Conservation (phyloP, 1,284 basidiomycete genomes). For the Papiliotrema terrestris region DNA sequence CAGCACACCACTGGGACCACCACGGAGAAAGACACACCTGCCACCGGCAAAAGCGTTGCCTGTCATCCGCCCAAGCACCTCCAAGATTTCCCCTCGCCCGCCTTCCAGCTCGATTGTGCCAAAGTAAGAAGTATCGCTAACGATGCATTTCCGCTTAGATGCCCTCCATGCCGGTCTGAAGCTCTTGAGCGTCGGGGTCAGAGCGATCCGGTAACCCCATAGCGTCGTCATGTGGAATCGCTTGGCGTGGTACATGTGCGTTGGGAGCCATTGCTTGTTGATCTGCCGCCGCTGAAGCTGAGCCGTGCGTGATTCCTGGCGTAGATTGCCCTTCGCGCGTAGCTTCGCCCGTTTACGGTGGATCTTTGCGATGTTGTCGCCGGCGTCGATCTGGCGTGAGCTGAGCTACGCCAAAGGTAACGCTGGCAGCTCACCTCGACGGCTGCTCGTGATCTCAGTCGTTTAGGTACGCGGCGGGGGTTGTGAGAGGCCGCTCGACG, state of each 20-base stretch:
- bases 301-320: slow-evolving; percentile 30
- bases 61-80: slow-evolving; percentile 52
- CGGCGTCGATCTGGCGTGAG: slow-evolving; percentile 66
- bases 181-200: slow-evolving; percentile 81
- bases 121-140: slow-evolving; percentile 84
- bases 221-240: slow-evolving; percentile 85
- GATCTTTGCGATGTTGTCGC: slow-evolving; percentile 58
- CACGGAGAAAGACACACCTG: slow-evolving; percentile 22
- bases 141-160: slow-evolving; percentile 70
- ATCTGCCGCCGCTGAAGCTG: slow-evolving; percentile 36
- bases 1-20: neutral
- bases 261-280: slow-evolving; percentile 83
- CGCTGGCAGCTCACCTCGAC: slow-evolving; percentile 65
- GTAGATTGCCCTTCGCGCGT: slow-evolving; percentile 29
- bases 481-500: slow-evolving; percentile 89
- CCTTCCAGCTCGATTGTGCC: slow-evolving; percentile 70
- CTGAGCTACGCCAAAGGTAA: neutral
- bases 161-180: slow-evolving; percentile 85
- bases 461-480: slow-evolving; percentile 77
- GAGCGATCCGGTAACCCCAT: slow-evolving; percentile 84
- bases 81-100: slow-evolving; percentile 56
- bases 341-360: slow-evolving; percentile 50
- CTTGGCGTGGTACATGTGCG: slow-evolving; percentile 91
- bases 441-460: slow-evolving; percentile 71
- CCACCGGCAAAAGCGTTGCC: slow-evolving; percentile 33